phyloP scores from a whole-genome alignment of 768 basidiomycete species.

The Suillus placidus region DNA sequence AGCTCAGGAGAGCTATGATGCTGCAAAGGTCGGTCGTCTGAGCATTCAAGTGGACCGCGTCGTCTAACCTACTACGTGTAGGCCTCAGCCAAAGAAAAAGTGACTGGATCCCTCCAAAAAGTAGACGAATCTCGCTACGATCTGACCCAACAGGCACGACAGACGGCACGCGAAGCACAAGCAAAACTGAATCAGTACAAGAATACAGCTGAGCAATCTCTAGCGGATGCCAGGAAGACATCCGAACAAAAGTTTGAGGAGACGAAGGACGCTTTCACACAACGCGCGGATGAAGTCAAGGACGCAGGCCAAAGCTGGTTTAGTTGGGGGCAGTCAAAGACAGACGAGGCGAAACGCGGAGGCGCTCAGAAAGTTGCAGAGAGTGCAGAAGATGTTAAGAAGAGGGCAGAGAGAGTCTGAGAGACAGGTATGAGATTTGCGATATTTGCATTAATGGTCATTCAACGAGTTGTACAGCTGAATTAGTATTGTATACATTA shows the following conservation, averaged over 20 bases:
- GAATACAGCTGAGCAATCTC: conserved; percentile 26
- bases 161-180: conserved; percentile 29
- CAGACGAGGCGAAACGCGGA: conserved; percentile 32
- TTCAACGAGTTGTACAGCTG: not conserved
- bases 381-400: conserved; percentile 32
- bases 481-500: not conserved
- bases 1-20: conserved; percentile 36
- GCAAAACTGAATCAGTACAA: conserved; percentile 28
- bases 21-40: conserved; percentile 36
- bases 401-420: conserved; percentile 29
- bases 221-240: conserved; percentile 26
- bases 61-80: conserved; percentile 7
- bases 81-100: conserved; percentile 25
- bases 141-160: conserved; percentile 27
- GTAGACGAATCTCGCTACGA: conserved; percentile 29
- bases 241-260: conserved; percentile 33
- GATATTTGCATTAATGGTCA: not conserved
- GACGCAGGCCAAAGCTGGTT: conserved; percentile 40
- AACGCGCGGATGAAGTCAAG: conserved; percentile 28
- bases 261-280: conserved; percentile 29
- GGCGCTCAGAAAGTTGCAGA: conserved; percentile 30
- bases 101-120: conserved; percentile 15
- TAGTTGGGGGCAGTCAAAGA: conserved; percentile 40
- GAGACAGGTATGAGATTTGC: conserved; percentile 25
- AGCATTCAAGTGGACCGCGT: not conserved